phyloP scores from a whole-genome alignment of 352 stramenopile genomes.

The Phytopythium oedochilum region DNA sequence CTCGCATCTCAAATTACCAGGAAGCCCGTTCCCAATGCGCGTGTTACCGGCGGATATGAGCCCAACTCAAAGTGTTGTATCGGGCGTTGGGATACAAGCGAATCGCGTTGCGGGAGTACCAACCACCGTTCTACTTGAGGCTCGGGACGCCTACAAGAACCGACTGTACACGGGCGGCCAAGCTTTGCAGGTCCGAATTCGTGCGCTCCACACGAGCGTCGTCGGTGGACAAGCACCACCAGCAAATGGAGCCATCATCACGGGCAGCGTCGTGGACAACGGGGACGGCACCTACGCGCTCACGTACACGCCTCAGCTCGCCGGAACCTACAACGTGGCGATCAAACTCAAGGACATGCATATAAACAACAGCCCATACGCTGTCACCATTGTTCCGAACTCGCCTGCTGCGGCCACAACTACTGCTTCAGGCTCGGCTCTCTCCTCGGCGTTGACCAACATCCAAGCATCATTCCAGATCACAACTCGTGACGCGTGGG shows the following conservation, averaged over 20 bases:
- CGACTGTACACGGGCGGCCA: conserved; percentile 35
- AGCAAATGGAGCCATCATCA: conserved; percentile 15
- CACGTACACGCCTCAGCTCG: conserved; percentile 37
- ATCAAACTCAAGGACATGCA: conserved; percentile 32
- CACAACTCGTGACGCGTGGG: conserved; percentile 44
- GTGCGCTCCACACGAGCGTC: conserved; percentile 27
- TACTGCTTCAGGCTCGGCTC: conserved; percentile 27
- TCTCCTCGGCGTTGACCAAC: conserved; percentile 39
- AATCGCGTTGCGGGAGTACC: conserved; percentile 41
- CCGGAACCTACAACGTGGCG: conserved; percentile 40
- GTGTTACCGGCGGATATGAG: conserved; percentile 40
- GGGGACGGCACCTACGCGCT: conserved; percentile 43
- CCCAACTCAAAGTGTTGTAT: conserved; percentile 33
- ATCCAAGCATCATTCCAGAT: conserved; percentile 58
- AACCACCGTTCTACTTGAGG: conserved; percentile 34
- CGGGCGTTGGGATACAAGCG: conserved; percentile 33
- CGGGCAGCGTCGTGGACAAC: conserved; percentile 33
- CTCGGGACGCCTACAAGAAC: conserved; percentile 54
- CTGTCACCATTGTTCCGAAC: conserved; percentile 44
- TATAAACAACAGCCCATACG: conserved; percentile 62
- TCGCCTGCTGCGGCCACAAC: conserved; percentile 34
- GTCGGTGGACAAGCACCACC: not conserved
- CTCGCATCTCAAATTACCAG: conserved; percentile 18
- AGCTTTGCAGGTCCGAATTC: conserved; percentile 19
- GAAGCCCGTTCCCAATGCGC: conserved; percentile 35